Base-by-base conservation (phyloP, 495 filamentous ascomycete species). In the Penicillium psychrofluorescens region DNA sequence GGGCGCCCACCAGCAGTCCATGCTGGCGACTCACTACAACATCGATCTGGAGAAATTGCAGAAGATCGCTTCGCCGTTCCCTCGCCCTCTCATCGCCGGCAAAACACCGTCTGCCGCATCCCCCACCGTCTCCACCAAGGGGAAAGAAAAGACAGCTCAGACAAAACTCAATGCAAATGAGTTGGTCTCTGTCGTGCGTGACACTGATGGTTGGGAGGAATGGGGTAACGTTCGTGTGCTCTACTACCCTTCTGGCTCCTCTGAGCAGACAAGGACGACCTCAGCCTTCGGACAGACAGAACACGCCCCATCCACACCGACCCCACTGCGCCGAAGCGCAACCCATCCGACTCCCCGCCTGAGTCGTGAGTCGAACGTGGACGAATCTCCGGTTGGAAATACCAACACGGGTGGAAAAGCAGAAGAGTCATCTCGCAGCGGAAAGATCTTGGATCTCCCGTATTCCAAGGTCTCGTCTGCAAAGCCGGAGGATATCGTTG, bases 21-120 rank as follows among this genome's bases (percentile, higher is more conserved):
- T 96, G 36, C 66, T 98, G 34, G 77, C 81, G 33, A 86, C 84
- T 37, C 91, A 97, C 60, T 98, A 95, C 72, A 90, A 90, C 54
- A 90, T 98, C 63, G 86, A 95, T 55, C 74, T 97, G 28, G 90
- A 96, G 33, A 83, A 86, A 46, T 75, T 99, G 40, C 81, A 86
- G 35, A 85, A 85, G 55, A 68, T 97, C 22, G 83, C 92, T 4
- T 71, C 81, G 31, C 88, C 92, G 9, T 95, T 97, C 57, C 70
- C 82, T 7, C 92, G 86, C 75, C 83, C 56, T 52, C 75, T 48
- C 49, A 66, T 51, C 45, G 64, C 53, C 40, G 58, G 51, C 42
- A 61, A 63, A 50, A 43, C 50, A 27, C 50, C 73, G 31, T 72
- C 67, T 22, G 41, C 67, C 28, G 53, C 71, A 8, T 62, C 72